Percentiles rank a stretch among this genome's conserved stretches.
Evolutionary conservation across 2,329 filamentous ascomycete genomes (phyloP).

Genomic region (Plenodomus biglobosus): DNA sequence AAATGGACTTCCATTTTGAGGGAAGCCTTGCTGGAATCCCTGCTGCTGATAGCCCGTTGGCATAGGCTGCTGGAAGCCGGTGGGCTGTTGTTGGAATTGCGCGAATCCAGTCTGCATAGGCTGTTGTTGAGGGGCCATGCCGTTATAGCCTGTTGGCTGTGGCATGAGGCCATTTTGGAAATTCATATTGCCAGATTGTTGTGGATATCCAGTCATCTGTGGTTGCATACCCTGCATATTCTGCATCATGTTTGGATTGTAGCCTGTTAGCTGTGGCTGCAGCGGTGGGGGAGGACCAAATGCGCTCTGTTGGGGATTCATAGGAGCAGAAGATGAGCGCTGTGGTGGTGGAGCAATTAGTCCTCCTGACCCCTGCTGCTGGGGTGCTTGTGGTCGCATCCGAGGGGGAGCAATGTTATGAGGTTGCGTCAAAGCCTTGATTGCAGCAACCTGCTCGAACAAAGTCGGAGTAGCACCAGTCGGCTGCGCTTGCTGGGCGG

Average conservation of each 20-base stretch:
- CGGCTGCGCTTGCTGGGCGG: conserved; percentile 37
- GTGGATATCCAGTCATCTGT: conserved; percentile 46
- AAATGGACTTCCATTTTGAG: conserved; percentile 53
- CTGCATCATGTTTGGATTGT: conserved; percentile 54
- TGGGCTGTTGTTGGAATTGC: conserved; percentile 51
- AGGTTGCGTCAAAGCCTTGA: conserved; percentile 43
- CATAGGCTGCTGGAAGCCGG: conserved; percentile 48
- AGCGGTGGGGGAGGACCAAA: conserved; percentile 72
- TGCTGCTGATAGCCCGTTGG: conserved; percentile 50
- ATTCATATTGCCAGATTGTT: conserved; percentile 36
- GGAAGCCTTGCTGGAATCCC: conserved; percentile 22
- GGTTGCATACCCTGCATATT: conserved; percentile 40
- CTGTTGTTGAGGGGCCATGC: conserved; percentile 45
- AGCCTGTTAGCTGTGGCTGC: conserved; percentile 82
- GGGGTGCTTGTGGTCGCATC: conserved; percentile 72
- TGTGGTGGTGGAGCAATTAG: conserved; percentile 77
- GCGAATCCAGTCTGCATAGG: conserved; percentile 45
- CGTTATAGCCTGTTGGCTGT: conserved; percentile 43
- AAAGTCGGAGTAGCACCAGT: conserved; percentile 50
- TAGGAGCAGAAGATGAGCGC: conserved; percentile 83
- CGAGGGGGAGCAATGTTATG: conserved; percentile 51
- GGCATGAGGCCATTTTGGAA: conserved; percentile 44
- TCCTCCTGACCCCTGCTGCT: conserved; percentile 59
- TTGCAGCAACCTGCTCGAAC: conserved; percentile 42
- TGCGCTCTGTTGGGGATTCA: conserved; percentile 66